Base-by-base conservation (phyloP, 805 yeast genomes). In the Wickerhamiella cacticola region DNA sequence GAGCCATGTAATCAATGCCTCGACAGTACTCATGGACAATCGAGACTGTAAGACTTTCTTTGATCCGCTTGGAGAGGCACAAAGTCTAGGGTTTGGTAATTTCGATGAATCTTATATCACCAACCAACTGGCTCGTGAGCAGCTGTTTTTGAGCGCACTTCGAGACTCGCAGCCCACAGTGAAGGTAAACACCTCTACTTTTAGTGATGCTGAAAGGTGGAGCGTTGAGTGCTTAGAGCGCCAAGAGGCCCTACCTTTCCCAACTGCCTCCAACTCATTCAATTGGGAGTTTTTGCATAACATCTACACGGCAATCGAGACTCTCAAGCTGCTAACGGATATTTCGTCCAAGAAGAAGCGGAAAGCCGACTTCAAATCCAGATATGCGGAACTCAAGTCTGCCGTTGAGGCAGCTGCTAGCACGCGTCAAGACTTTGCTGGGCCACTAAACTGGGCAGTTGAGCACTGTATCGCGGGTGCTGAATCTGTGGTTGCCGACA, bases 21-120 rank as follows among this genome's bases (percentile, higher is more conserved):
- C 49, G 21, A 34, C 33, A 22, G 49, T 41, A 22, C 45, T 57
- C 18, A 48, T 34, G 19, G 89, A 83, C 58, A 80, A 79, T 54
- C 69, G 89, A 48, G 92, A 83, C 56, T 61, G 66, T 48, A 64
- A 61, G 5, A 71, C 75, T 7, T 56, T 78, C 43, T 77, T 41
- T 21, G 51, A 51, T 28, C 53, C 52, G 12, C 33, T 16, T 21
- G 21, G 25, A 13, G 44, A 40, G 41, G 16, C 22, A 8, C 36
- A 15, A 16, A 12, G 15, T 12, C 16, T 45, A n/a, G 46, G 40
- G 15, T 23, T 44, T 2, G 57, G 54, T 2, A 22, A n/a, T 1
- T 54, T 41, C 12, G 48, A 43, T 3, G 15, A 19, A 1, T 50
- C 36, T 31, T 55, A 51, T 36, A 50, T 50, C 5, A 15, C 24